phyloP scores from a whole-genome alignment of 192 early-diverging fungal genomes.

The Coemansia sp. region DNA sequence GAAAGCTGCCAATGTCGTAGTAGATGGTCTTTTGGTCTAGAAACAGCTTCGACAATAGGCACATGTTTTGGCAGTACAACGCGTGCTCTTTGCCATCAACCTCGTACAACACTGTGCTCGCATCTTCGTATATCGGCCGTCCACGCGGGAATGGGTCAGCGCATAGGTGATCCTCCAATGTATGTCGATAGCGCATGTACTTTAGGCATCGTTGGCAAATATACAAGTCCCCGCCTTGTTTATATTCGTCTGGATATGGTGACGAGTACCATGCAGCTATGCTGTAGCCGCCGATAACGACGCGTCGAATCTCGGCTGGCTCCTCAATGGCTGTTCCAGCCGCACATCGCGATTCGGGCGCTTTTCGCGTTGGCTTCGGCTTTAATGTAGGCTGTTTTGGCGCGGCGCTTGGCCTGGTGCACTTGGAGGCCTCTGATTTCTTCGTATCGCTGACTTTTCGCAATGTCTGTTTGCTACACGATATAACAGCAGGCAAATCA shows the following conservation, averaged over 20 bases:
- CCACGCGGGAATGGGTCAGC: slow-evolving; percentile 75
- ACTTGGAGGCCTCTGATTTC: neutral
- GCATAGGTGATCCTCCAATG: slow-evolving; percentile 61
- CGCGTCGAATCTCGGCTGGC: slow-evolving; percentile 32
- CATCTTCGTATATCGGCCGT: slow-evolving; percentile 76
- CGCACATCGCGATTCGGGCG: neutral
- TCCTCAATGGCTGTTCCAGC: neutral
- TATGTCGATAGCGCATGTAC: slow-evolving; percentile 80
- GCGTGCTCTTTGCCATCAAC: slow-evolving; percentile 87
- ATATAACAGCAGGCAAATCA: neutral
- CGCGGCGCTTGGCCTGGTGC: neutral
- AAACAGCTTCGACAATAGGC: slow-evolving; percentile 91
- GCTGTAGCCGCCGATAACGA: slow-evolving; percentile 77
- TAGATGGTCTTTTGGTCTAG: slow-evolving; percentile 96
- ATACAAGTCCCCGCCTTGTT: slow-evolving; percentile 65
- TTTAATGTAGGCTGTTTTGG: slow-evolving; percentile 3
- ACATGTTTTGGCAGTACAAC: slow-evolving; percentile 95
- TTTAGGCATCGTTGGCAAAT: slow-evolving; percentile 93
- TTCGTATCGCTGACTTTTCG: neutral
- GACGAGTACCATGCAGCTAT: slow-evolving; percentile 94
- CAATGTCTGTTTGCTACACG: neutral
- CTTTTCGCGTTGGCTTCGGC: neutral
- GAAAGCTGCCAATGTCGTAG: slow-evolving; percentile 89
- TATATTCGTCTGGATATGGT: slow-evolving; percentile 93
- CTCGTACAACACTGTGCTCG: slow-evolving; percentile 60